phyloP scores from a whole-genome alignment of 1,139 yeast genomes.

The Lodderomyces orthopsilosis region DNA sequence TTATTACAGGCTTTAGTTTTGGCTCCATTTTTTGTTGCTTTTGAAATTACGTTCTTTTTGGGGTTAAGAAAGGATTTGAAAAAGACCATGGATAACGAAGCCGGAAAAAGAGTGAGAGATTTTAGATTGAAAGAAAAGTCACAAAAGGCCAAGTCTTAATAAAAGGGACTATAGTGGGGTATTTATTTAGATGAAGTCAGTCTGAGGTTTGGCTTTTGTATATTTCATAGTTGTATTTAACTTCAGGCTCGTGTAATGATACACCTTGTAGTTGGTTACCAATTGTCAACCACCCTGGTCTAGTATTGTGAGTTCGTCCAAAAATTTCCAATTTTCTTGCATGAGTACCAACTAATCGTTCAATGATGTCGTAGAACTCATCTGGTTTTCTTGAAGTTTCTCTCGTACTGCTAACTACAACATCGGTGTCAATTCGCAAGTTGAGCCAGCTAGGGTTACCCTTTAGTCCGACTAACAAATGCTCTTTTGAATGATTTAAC shows the following conservation, averaged over 20 bases:
- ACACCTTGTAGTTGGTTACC: constrained; percentile 77
- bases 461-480: constrained; percentile 77
- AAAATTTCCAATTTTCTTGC: constrained; percentile 82
- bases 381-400: constrained; percentile 92
- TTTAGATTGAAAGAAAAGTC: constrained; percentile 18
- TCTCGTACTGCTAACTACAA: constrained; percentile 77
- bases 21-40: constrained; percentile 87
- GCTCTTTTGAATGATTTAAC: constrained; percentile 94
- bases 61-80: constrained; percentile 62
- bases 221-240: constrained; percentile 35
- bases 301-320: constrained; percentile 79
- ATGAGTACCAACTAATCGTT: constrained; percentile 72
- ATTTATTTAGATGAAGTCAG: constrained; percentile 3
- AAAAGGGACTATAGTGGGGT: background rate
- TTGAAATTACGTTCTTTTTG: constrained; percentile 66
- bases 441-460: constrained; percentile 79
- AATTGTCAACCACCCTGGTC: constrained; percentile 90
- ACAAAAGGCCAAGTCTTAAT: constrained; percentile 9
- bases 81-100: constrained; percentile 51
- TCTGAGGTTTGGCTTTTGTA: constrained; percentile 9
- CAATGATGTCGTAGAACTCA: constrained; percentile 82
- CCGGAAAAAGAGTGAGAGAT: constrained; percentile 35
- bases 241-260: constrained; percentile 57
- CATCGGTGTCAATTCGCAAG: constrained; percentile 64
- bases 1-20: constrained; percentile 79